phyloP scores from a whole-genome alignment of 192 early-diverging fungal genomes.

The Cladochytrium replicatum region DNA sequence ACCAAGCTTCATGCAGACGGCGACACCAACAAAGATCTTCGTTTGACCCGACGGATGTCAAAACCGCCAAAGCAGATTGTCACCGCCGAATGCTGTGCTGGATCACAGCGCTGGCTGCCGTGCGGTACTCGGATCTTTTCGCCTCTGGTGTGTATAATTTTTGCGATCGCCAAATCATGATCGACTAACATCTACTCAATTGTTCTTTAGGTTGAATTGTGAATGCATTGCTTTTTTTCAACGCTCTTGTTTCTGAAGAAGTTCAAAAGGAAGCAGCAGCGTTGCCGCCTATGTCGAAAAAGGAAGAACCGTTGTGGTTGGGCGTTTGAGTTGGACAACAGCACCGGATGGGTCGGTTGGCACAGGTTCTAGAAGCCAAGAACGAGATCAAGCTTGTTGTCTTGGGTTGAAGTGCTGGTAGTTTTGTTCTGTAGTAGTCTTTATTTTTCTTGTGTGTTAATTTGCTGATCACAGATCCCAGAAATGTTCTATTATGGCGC shows the following conservation, averaged over 20 bases:
- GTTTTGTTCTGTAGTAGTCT: too few relatives aligned
- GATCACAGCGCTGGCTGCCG: slow-evolving; percentile 78
- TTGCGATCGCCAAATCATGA: too few relatives aligned
- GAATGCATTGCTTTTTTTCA: too few relatives aligned
- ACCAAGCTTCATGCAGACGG: slow-evolving; percentile 71
- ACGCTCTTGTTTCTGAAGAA: too few relatives aligned
- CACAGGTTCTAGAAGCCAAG: slow-evolving; percentile 60
- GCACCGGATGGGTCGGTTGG: slow-evolving; percentile 84
- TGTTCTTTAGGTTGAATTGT: too few relatives aligned
- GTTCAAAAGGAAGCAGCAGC: too few relatives aligned
- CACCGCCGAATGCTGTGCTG: slow-evolving; percentile 58
- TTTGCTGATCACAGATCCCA: too few relatives aligned
- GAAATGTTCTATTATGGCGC: too few relatives aligned
- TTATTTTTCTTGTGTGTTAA: too few relatives aligned
- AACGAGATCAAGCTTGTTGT: slow-evolving; percentile 67
- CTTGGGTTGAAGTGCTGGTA: too few relatives aligned
- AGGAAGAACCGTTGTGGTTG: slow-evolving; percentile 35
- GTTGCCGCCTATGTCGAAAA: slow-evolving; percentile 3
- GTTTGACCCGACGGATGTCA: background rate
- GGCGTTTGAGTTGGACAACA: slow-evolving; percentile 78
- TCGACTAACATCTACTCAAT: too few relatives aligned
- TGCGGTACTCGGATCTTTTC: slow-evolving; percentile 84
- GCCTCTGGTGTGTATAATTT: too few relatives aligned
- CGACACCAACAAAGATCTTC: background rate
- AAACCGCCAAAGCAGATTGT: slow-evolving; percentile 2